A percentile compares a stretch with the other conserved stretches of the same genome.
Evolutionary conservation across 768 basidiomycete genomes (phyloP).

Genomic region (Tricholoma sp.): DNA sequence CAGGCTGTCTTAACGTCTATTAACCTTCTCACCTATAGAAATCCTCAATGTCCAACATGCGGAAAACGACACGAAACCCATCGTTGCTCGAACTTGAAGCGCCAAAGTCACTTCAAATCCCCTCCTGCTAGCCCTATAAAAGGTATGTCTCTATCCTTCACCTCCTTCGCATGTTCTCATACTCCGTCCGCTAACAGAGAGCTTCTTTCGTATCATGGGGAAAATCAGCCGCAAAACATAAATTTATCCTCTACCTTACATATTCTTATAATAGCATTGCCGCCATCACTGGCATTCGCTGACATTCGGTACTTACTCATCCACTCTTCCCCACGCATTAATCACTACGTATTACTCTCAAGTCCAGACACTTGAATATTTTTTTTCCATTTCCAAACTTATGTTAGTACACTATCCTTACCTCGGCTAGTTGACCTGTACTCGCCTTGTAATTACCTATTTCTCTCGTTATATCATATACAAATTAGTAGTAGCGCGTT

Average conservation of each 20-base stretch:
- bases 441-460: not conserved
- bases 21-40: conserved; percentile 4
- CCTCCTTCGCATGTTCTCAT: not conserved
- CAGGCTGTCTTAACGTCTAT: conserved; percentile 1
- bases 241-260: not conserved
- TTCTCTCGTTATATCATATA: too few species aligned
- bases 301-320: not conserved
- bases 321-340: not conserved
- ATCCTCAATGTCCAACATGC: conserved; percentile 19
- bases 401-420: not conserved
- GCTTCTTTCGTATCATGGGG: conserved; percentile 9
- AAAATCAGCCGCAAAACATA: conserved; percentile 3
- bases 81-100: conserved; percentile 12
- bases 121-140: conserved; percentile 13
- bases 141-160: conserved; percentile 2
- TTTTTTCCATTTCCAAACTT: not conserved
- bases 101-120: conserved; percentile 1
- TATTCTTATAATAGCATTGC: not conserved
- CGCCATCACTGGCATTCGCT: too few species aligned
- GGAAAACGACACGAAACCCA: conserved; percentile 18
- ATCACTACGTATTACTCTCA: not conserved
- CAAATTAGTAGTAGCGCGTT: too few species aligned
- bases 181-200: not conserved
- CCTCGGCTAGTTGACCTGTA: not conserved
- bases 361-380: not conserved